Evolutionary conservation across 441 rosid species (phyloP).

Genomic region (Monsonia emarginata): DNA sequence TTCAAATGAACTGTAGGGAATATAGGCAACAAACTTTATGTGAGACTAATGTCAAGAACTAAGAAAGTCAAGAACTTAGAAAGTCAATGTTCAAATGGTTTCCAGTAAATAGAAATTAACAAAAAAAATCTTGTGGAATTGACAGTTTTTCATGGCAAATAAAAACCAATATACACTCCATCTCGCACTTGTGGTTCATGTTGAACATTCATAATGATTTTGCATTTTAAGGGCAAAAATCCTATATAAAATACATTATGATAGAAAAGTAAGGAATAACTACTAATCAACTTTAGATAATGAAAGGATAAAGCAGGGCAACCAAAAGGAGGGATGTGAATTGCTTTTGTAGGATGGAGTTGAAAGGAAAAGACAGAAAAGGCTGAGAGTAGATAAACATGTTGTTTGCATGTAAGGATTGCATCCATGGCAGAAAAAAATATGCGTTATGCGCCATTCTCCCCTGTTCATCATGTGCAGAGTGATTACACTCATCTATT

Average conservation of each 20-base stretch:
- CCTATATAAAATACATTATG: neutral
- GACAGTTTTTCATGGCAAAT: no score
- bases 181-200: neutral
- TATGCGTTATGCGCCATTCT: neutral
- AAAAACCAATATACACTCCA: neutral
- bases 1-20: conserved; percentile 24
- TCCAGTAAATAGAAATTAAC: neutral
- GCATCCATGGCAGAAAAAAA: neutral
- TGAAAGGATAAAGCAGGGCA: neutral
- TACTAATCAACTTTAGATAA: neutral
- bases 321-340: neutral
- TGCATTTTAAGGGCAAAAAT: no score
- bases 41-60: conserved; percentile 15
- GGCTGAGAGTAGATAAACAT: neutral
- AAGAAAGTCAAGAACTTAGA: conserved; percentile 7
- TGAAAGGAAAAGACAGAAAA: neutral
- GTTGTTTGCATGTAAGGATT: neutral
- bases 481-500: neutral
- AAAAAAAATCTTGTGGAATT: no score
- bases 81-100: neutral
- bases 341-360: neutral
- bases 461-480: neutral
- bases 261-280: neutral
- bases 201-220: no score
- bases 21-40: conserved; percentile 25